phyloP scores from a whole-genome alignment of 495 filamentous ascomycete species.

The Trichocladium uniseriatum region DNA sequence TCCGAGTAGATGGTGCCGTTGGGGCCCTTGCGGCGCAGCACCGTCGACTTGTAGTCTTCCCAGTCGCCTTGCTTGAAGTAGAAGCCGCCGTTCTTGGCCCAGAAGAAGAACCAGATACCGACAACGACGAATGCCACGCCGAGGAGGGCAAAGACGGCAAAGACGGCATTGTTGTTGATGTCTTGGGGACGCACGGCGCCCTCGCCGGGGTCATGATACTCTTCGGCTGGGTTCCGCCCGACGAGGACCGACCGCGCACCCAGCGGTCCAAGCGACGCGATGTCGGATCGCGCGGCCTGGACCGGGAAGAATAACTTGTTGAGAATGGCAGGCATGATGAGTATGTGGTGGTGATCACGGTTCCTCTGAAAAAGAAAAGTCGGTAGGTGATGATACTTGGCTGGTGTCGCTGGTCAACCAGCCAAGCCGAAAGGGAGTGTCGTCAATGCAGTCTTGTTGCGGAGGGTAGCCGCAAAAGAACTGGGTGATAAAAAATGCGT shows the following conservation, averaged over 20 bases:
- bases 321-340: slow-evolving; percentile 28
- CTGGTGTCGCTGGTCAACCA: slow-evolving; percentile 23
- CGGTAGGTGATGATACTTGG: slow-evolving; percentile 4
- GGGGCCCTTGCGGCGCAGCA: slow-evolving; percentile 82
- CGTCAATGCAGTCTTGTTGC: background rate
- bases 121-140: slow-evolving; percentile 67
- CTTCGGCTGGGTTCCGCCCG: slow-evolving; percentile 22
- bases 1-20: slow-evolving; percentile 74
- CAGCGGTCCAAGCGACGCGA: slow-evolving; percentile 30
- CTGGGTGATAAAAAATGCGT: background rate
- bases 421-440: slow-evolving; percentile 11
- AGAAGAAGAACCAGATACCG: slow-evolving; percentile 96
- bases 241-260: slow-evolving; percentile 31
- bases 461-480: too few relatives aligned
- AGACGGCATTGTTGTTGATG: slow-evolving; percentile 76
- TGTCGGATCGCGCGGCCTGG: slow-evolving; percentile 15
- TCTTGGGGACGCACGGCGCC: slow-evolving; percentile 53
- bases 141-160: slow-evolving; percentile 78
- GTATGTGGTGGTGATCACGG: background rate
- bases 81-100: slow-evolving; percentile 93
- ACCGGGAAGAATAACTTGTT: slow-evolving; percentile 8
- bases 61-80: slow-evolving; percentile 75
- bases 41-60: slow-evolving; percentile 97
- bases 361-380: background rate
- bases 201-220: slow-evolving; percentile 24